A percentile compares a stretch with the other conserved stretches of the same genome.
phyloP scores from a whole-genome alignment of 2,329 filamentous ascomycete species.

The Hypocrella siamensis region DNA sequence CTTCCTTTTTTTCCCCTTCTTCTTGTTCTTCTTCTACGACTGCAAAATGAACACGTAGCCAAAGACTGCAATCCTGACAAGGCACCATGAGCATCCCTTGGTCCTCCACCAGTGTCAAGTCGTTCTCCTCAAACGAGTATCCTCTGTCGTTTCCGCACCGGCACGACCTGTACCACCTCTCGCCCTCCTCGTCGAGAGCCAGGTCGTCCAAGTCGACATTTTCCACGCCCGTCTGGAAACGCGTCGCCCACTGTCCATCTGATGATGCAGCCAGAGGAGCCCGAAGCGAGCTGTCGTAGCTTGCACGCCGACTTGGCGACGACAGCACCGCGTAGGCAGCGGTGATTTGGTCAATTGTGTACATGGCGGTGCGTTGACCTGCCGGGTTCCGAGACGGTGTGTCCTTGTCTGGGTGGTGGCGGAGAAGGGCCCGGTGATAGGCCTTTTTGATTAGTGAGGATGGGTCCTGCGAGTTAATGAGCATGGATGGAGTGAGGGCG shows the following conservation, averaged over 20 bases:
- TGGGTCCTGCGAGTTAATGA: constrained; percentile 21
- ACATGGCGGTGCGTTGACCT: constrained; percentile 12
- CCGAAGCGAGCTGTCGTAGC: constrained; percentile 38
- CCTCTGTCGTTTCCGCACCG: constrained; percentile 49
- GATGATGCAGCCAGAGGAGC: constrained; percentile 8
- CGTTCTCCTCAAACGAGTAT: constrained; percentile 40
- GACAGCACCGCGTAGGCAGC: constrained; percentile 42
- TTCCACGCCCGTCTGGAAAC: constrained; percentile 44
- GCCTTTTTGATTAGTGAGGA: constrained; percentile 40
- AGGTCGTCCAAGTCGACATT: constrained; percentile 51
- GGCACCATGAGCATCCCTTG: constrained; percentile 47
- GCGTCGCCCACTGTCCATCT: too few species aligned
- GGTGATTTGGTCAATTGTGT: constrained; percentile 49
- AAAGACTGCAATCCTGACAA: constrained; percentile 51
- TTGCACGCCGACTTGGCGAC: constrained; percentile 26
- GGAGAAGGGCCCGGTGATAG: constrained; percentile 48
- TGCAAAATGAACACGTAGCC: constrained; percentile 49
- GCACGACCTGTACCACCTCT: constrained; percentile 40
- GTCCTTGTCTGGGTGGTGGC: constrained; percentile 49
- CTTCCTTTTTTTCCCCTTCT: constrained; percentile 5
- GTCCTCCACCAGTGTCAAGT: constrained; percentile 42
- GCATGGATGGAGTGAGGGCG: constrained; percentile 31
- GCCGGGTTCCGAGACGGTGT: too few species aligned
- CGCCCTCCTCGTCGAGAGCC: constrained; percentile 29
- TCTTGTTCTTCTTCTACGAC: constrained; percentile 25